Conservation (phyloP, 2,329 filamentous ascomycete species). For the Fusarium drepaniforme region DNA sequence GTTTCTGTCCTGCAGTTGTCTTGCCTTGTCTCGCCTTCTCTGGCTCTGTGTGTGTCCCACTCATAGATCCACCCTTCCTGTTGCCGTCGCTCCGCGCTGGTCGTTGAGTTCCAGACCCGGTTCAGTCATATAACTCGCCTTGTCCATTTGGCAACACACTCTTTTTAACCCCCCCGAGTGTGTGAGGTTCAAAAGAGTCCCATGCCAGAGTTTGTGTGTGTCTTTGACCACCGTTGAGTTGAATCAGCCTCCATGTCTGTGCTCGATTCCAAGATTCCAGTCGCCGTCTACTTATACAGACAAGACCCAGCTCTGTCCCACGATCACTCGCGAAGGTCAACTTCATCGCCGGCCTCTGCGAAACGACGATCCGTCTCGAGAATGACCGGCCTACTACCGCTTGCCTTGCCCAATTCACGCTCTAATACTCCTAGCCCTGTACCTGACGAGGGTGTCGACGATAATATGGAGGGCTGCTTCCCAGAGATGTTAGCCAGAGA, state of each 20-base stretch:
- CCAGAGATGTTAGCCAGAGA: constrained; percentile 69
- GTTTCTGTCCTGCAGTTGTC: neutral
- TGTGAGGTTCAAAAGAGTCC: constrained; percentile 17
- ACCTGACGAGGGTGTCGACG: constrained; percentile 42
- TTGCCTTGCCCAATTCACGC: constrained; percentile 49
- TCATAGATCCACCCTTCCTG: constrained; percentile 31
- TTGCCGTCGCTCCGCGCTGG: constrained; percentile 18
- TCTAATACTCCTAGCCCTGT: constrained; percentile 39
- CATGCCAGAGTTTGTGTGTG: constrained; percentile 25
- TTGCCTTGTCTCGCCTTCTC: constrained; percentile 13
- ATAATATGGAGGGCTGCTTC: constrained; percentile 57
- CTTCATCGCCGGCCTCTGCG: constrained; percentile 31
- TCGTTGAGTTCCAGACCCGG: constrained; percentile 35
- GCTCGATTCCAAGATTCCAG: constrained; percentile 32
- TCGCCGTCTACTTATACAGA: constrained; percentile 42
- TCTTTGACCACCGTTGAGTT: constrained; percentile 24
- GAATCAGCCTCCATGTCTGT: constrained; percentile 29
- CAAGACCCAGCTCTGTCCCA: constrained; percentile 30
- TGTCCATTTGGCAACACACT: constrained; percentile 21
- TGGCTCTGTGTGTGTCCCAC: constrained; percentile 10
- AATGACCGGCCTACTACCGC: constrained; percentile 55
- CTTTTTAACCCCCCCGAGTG: neutral
- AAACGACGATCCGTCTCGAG: constrained; percentile 53
- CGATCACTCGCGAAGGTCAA: constrained; percentile 24
- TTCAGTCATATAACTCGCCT: constrained; percentile 33